Conservation (phyloP, 345 rosid species). For the Murraya koenigii region DNA sequence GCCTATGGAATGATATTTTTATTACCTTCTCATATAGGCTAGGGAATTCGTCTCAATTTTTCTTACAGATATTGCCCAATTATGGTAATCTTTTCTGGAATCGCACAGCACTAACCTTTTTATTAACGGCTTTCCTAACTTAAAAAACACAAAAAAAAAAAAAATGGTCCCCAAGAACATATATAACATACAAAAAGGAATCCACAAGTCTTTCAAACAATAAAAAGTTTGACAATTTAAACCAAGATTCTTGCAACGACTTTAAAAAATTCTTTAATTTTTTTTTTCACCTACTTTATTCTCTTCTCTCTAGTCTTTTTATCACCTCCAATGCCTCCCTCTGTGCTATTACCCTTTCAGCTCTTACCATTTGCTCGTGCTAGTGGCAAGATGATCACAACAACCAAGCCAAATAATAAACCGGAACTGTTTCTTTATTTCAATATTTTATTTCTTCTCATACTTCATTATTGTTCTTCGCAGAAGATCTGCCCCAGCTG, state of each 20-base stretch:
- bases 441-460: slow-evolving; percentile 10
- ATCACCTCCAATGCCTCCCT: slow-evolving; percentile 18
- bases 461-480: slow-evolving; percentile 22
- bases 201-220: slow-evolving; percentile 22
- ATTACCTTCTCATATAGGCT: background rate
- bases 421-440: background rate
- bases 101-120: background rate
- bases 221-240: slow-evolving; percentile 15
- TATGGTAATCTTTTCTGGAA: background rate
- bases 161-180: slow-evolving; percentile 2
- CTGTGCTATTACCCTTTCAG: slow-evolving; percentile 9
- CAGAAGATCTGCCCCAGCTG: slow-evolving; percentile 48
- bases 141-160: slow-evolving; percentile 3
- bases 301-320: slow-evolving; percentile 21
- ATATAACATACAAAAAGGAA: slow-evolving; percentile 9
- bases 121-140: slow-evolving; percentile 6
- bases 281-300: slow-evolving; percentile 31
- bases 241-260: slow-evolving; percentile 29
- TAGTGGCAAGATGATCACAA: slow-evolving; percentile 19
- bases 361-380: slow-evolving; percentile 15
- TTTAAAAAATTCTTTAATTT: background rate
- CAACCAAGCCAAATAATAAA: background rate
- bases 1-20: too few relatives aligned
- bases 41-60: slow-evolving; percentile 18
- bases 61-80: slow-evolving; percentile 6